Evolutionary conservation across 495 filamentous ascomycete species (phyloP), one percentile per base, ranked within the genome.

Genomic region (Lepraria neglecta): DNA sequence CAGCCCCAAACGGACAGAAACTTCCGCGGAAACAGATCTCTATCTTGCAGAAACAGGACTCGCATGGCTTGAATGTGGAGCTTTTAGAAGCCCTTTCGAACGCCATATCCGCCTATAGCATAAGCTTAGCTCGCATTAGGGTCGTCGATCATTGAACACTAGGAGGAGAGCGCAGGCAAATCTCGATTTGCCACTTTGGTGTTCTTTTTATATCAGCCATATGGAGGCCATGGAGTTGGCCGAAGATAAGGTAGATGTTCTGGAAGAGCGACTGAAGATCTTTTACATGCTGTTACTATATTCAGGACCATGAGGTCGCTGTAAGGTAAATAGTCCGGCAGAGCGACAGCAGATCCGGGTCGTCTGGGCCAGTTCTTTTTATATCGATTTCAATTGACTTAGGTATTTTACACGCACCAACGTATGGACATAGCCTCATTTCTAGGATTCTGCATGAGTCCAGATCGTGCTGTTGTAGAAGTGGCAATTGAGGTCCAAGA

Each of bases 111-210:
- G 50, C 43, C 42, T 35, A 54, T 63, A 40, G 62, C 48, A 38
- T 42, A 44, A 58, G 65, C 65, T 64, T 58, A 47, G 33, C 21
- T 43, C 44, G 42, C 50, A 35, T 33, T 45, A 67, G 61, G 24
- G 31, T 56, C 46, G 56, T 30, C 58, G 64, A 66, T 67, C 58
- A 43, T 62, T 45, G 50, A 24, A 33, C 50, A 30, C 35, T 28
- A 43, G 62, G 62, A 21, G 47, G 45, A 44, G 19, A 31, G 56
- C 7, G 19, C 59, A 47, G 46, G 58, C 35, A 31, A 45, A 60
- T 60, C 48, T 42, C 27, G 9, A 21, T 46, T 46, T 38, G 59
- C 50, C 59, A 53, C 48, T 19, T 27, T 40, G 6, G 9, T 11
- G 11, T 10, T 50, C 42, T 46, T 59, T 59, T 43, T 30, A 59